Base-by-base conservation (phyloP, 192 early-diverging fungal genomes). In the Kickxella alabastrina region DNA sequence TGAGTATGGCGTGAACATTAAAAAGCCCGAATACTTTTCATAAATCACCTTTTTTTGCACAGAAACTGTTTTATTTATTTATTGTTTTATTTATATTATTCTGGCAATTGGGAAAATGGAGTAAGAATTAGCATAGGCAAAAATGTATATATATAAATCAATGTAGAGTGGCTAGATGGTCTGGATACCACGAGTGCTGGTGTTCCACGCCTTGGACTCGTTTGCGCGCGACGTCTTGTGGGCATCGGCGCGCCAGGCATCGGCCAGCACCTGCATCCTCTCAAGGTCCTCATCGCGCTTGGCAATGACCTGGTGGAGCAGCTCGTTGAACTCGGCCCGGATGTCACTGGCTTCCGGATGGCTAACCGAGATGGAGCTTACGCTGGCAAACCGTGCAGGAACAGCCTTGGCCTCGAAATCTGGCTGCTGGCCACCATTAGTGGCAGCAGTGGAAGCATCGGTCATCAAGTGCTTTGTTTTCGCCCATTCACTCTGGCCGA, bases 1-100 rank as follows among this genome's bases (percentile, higher is more conserved):
- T 0, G 93, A 95, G 59, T 92, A 97, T 48, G 96, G 96, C 29
- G 85, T 98, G 47, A 95, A 93, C 52, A 81, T 95, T 45, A 92
- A 89, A 60, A 98, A 97, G 51, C 96, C 93, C 7, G 93, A 98
- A 15, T 95, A 92, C 72, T 96, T 79, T 69, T 68, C 84, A 21
- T 92, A 62, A 32, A 12, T 12, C 31, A 32, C 6, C n/a, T n/a
- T n/a, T n/a, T n/a, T n/a, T n/a, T n/a, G n/a, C n/a, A 79, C 34
- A 41, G 4, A 4, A 24, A 5, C 21, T 21, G 6, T 6, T n/a
- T 31, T 47, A 25, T 25, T 25, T 31, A 47, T 47, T 31, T 24
- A 31, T 25, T n/a, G 9, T 23, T 47, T 17, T 17, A 38, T 14
- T 14, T 9, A 9, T 38, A 4, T 38, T 38, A 17, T 4, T 38